Conservation (phyloP, 2,329 filamentous ascomycete species). For the Hypoxylon sp. region DNA sequence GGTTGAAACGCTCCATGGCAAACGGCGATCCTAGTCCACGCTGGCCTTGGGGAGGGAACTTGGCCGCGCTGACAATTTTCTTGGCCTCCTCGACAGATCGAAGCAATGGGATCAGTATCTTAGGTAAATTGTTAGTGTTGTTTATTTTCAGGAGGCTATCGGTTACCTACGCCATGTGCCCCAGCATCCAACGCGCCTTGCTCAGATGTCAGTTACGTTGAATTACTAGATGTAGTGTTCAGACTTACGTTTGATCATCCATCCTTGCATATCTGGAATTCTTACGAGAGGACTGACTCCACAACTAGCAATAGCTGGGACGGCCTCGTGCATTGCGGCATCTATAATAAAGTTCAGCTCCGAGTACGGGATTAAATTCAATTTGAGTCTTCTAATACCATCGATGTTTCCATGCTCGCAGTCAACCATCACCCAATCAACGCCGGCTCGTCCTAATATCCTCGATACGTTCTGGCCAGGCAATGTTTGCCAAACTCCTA, state of each 20-base stretch:
- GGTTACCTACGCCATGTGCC: slow-evolving; percentile 66
- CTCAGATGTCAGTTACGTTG: slow-evolving; percentile 40
- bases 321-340: slow-evolving; percentile 70
- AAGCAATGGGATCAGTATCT: slow-evolving; percentile 68
- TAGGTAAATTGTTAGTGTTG: slow-evolving; percentile 25
- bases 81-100: slow-evolving; percentile 68
- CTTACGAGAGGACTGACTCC: slow-evolving; percentile 70
- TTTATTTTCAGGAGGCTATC: not conserved
- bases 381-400: slow-evolving; percentile 53
- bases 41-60: slow-evolving; percentile 69
- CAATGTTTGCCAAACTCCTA: slow-evolving; percentile 75
- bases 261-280: slow-evolving; percentile 69
- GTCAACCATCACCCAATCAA: slow-evolving; percentile 77
- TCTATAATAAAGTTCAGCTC: slow-evolving; percentile 54
- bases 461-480: slow-evolving; percentile 73
- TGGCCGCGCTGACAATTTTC: slow-evolving; percentile 65
- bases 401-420: slow-evolving; percentile 71
- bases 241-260: slow-evolving; percentile 70
- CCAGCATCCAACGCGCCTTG: slow-evolving; percentile 70
- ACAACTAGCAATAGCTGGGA: slow-evolving; percentile 69
- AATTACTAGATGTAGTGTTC: not conserved
- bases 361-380: not conserved
- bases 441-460: slow-evolving; percentile 71
- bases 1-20: slow-evolving; percentile 64
- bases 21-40: slow-evolving; percentile 71